phyloP scores from a whole-genome alignment of 2,329 filamentous ascomycete genomes.

The Ophiostoma angusticollis region DNA sequence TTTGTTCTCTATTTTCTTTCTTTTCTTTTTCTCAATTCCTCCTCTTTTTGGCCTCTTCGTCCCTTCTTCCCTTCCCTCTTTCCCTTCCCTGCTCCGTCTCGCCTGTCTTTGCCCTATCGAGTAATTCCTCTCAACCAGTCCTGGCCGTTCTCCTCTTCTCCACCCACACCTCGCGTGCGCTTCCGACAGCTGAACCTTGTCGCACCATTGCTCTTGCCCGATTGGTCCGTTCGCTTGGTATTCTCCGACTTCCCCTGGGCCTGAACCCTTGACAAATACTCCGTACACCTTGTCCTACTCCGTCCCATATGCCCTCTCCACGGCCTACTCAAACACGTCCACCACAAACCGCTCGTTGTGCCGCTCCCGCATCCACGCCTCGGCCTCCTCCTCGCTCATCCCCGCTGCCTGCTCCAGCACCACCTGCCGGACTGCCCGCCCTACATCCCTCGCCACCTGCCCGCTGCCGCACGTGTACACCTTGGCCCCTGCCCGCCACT shows the following conservation, averaged over 20 bases:
- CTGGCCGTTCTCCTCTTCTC: too few species aligned
- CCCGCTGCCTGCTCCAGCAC: neutral
- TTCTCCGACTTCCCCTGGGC: too few species aligned
- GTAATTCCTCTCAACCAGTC: too few species aligned
- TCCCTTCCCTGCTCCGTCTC: slow-evolving; percentile 1
- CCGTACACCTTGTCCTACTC: too few species aligned
- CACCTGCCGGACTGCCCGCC: neutral
- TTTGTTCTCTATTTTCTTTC: slow-evolving; percentile 9
- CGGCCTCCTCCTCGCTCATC: slow-evolving; percentile 16
- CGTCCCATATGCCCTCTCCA: too few species aligned
- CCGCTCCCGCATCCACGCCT: slow-evolving; percentile 1
- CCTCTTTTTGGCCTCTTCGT: neutral
- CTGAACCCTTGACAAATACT: too few species aligned
- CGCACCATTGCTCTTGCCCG: too few species aligned
- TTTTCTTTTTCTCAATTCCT: neutral
- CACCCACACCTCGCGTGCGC: too few species aligned
- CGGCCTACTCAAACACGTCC: slow-evolving; percentile 5
- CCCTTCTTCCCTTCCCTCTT: neutral
- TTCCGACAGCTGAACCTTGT: too few species aligned
- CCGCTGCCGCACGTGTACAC: slow-evolving; percentile 54
- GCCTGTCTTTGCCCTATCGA: slow-evolving; percentile 10
- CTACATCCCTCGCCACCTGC: slow-evolving; percentile 34
- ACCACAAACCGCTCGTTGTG: slow-evolving; percentile 6
- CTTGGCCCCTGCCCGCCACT: slow-evolving; percentile 35
- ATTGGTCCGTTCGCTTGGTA: too few species aligned